Base-by-base conservation (phyloP, 2,329 filamentous ascomycete genomes). In the Colletotrichum musae region DNA sequence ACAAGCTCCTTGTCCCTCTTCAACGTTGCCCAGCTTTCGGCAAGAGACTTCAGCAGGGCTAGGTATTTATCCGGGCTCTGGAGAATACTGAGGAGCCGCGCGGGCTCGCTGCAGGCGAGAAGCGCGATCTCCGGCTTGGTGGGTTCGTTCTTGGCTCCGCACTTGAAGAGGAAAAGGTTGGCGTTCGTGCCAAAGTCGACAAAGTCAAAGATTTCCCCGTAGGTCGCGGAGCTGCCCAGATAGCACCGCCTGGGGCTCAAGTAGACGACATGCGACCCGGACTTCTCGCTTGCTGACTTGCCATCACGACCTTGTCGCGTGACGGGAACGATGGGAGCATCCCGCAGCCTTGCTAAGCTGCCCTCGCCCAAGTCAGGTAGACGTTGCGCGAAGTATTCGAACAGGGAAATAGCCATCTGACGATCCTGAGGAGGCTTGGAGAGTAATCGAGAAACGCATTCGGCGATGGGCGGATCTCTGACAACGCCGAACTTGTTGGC, bases 121-220 rank as follows among this genome's bases (percentile, higher is more conserved):
- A 89, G 87, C 5, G 95, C 95, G 73, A 99, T 89, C 79, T 99
- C 96, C 3, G 89, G 79, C 74, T 93, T 96, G 3, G 92, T 97
- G 4, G 96, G 96, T 79, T 99, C 95, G 71, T 89, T 91, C 80
- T 97, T 98, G 3, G 94, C 95, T 10, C 96, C 96, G 72, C 95
- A 94, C 71, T 93, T 93, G 74, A 94, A 89, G 18, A 99, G 83
- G 75, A 99, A 99, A 0, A 92, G 86, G 75, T 98, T 98, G 2
- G 94, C 95, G 77, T 95, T 91, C 41, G 87, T 83, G 0, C 95
- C 94, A 81, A 98, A 99, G 77, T 98, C 93, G 15, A 98, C 95
- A 80, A 98, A 99, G 77, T 98, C 94, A 73, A 99, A 97, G 39
- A 99, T 97, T 39, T 97, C 93, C 12, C 90, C 92, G 75, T 97